Evolutionary conservation across 768 basidiomycete genomes (phyloP).

Genomic region (Mycena floridula): DNA sequence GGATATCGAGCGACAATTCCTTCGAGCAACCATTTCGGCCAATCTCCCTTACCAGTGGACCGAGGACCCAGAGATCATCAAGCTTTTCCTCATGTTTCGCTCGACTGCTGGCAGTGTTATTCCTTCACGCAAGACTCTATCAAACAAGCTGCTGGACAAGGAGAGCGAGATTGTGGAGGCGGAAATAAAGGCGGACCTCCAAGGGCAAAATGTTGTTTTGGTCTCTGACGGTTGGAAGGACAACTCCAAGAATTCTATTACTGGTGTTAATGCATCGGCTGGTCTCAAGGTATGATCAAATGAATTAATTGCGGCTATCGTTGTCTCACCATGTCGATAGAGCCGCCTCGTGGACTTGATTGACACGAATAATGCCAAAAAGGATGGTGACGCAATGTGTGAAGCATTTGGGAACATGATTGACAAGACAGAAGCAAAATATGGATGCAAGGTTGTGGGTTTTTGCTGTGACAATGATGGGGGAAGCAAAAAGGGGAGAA

Average conservation of each 20-base stretch:
- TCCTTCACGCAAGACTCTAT: constrained; percentile 11
- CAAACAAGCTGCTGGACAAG: no score
- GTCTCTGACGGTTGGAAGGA: constrained; percentile 23
- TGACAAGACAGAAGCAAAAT: constrained; percentile 7
- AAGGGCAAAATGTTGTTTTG: constrained; percentile 10
- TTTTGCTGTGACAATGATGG: neutral
- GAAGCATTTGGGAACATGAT: no score
- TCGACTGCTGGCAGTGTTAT: no score
- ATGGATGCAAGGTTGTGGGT: neutral
- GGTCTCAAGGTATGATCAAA: constrained; percentile 12
- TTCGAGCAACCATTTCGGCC: constrained; percentile 19
- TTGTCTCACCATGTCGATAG: constrained; percentile 4
- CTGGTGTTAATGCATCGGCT: constrained; percentile 17
- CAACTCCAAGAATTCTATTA: constrained; percentile 14
- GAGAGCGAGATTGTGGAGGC: constrained; percentile 6
- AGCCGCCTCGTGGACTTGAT: constrained; percentile 19
- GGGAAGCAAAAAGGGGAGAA: neutral
- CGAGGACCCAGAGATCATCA: no score
- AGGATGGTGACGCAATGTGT: constrained; percentile 20
- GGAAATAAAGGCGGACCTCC: constrained; percentile 6
- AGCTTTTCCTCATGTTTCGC: constrained; percentile 20
- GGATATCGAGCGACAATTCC: constrained; percentile 16
- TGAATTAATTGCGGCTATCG: neutral
- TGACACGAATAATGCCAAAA: constrained; percentile 14
- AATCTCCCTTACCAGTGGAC: constrained; percentile 22